Percentiles rank a stretch among this genome's conserved stretches.
Conservation (phyloP, 768 basidiomycete genomes). For the Naganishia friedmannii region DNA sequence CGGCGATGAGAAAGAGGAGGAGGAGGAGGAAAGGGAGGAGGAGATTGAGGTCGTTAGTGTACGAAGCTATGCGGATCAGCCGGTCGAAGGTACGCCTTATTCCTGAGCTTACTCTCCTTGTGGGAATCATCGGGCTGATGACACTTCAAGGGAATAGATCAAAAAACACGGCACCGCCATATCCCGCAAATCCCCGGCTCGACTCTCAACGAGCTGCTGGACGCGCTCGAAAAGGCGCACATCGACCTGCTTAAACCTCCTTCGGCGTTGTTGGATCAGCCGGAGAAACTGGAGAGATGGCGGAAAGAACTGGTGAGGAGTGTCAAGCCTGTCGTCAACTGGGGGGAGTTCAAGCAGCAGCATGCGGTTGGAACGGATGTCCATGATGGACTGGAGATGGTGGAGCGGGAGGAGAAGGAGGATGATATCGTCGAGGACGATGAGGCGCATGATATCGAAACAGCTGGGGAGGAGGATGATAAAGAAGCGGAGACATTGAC, state of each 20-base stretch:
- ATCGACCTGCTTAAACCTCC: constrained; percentile 68
- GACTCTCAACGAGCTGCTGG: constrained; percentile 65
- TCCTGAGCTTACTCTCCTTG: background rate
- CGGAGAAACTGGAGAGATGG: constrained; percentile 57
- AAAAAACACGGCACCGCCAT: constrained; percentile 34
- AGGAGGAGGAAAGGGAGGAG: constrained; percentile 56
- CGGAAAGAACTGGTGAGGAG: too few species aligned
- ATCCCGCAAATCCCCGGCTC: constrained; percentile 68
- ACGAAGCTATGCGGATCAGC: constrained; percentile 61
- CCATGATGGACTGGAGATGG: constrained; percentile 40
- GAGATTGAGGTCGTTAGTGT: constrained; percentile 64
- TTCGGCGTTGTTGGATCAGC: constrained; percentile 57
- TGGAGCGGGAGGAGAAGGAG: constrained; percentile 28
- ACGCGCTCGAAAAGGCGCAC: constrained; percentile 66
- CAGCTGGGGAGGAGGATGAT: constrained; percentile 36
- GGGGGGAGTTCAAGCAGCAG: constrained; percentile 60
- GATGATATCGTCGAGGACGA: constrained; percentile 24
- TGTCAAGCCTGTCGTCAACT: constrained; percentile 68
- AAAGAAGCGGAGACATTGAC: constrained; percentile 57
- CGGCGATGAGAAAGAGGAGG: constrained; percentile 42
- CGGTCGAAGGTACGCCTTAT: constrained; percentile 33
- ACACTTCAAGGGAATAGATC: background rate
- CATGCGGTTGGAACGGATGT: background rate
- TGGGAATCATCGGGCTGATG: background rate
- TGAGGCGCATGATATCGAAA: constrained; percentile 32